phyloP scores from a whole-genome alignment of 148 eudicot genomes.

The Arbutus unedo region DNA sequence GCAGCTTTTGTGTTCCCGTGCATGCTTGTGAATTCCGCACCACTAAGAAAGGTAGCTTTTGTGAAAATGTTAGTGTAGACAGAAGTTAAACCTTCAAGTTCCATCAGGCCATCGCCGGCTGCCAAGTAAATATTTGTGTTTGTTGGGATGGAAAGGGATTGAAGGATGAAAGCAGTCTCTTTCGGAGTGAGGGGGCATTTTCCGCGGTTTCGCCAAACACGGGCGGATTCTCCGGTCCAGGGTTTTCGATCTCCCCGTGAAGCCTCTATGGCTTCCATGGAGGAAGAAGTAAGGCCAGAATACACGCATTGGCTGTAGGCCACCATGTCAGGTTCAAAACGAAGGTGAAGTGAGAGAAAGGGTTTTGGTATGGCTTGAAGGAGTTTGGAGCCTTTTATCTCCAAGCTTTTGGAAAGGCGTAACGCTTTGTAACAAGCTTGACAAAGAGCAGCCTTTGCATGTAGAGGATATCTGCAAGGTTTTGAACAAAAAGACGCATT shows the following conservation, averaged over 20 bases:
- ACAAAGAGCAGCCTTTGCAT: constrained; percentile 83
- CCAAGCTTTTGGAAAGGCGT: constrained; percentile 55
- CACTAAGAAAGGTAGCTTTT: constrained; percentile 55
- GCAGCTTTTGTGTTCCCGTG: constrained; percentile 99
- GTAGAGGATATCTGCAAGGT: constrained; percentile 67
- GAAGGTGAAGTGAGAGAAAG: constrained; percentile 87
- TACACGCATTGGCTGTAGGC: constrained; percentile 95
- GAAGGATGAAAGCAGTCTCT: constrained; percentile 81
- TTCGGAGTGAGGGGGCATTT: constrained; percentile 95
- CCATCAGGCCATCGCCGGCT: constrained; percentile 98
- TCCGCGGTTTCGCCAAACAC: constrained; percentile 81
- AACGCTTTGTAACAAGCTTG: constrained; percentile 85
- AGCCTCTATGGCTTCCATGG: constrained; percentile 70
- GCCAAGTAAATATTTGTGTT: constrained; percentile 80
- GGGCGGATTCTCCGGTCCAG: constrained; percentile 88
- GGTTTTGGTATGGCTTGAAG: constrained; percentile 92
- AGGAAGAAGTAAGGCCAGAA: constrained; percentile 49
- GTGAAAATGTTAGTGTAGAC: constrained; percentile 65
- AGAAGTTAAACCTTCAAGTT: constrained; percentile 68
- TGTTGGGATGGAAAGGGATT: constrained; percentile 66
- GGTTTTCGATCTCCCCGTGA: constrained; percentile 77
- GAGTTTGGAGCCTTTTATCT: constrained; percentile 65
- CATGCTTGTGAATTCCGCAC: constrained; percentile 72
- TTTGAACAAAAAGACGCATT: neutral
- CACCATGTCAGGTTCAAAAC: constrained; percentile 98